Evolutionary conservation across 345 rosid genomes (phyloP), one percentile per base, ranked within the genome.

Genomic region (Sonneratia caseolaris): DNA sequence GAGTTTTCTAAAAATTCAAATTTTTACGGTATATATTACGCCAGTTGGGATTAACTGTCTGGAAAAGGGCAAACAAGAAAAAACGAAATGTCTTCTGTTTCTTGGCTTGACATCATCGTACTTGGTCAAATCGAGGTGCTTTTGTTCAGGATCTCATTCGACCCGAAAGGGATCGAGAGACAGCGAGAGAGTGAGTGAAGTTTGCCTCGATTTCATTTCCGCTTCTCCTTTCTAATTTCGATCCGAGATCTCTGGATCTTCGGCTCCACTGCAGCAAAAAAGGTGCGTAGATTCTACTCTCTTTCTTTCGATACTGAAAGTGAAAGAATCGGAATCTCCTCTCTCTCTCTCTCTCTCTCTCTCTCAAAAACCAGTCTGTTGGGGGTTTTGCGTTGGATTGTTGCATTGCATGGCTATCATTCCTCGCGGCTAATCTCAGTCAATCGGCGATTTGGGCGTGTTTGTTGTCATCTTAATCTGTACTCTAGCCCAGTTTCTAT

Each of bases 171-270:
- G 36, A 42, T 61, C 24, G 53, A 6, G 32, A 27, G 32, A 27
- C 64, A 38, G 11, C 35, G 27, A 53, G 71, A 21, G 40, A 59
- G 6, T 27, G 38, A 32, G 66, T 7, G 66, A n/a, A 56, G 49
- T 37, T 70, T 40, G 9, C 49, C 22, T 47, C 64, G 47, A 70
- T 70, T 70, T 36, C 64, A 7, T 53, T 55, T 0, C 35, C 3
- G 3, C 53, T 53, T 53, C 59, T 21, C 59, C 2, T 16, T 53
- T 21, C 48, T 56, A 32, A 37, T 37, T 70, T 0, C 73, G 27
- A 55, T 70, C 35, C 21, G 73, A 70, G 73, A 70, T 70, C 73
- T 70, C 36, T 2, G 62, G 56, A n/a, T 35, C 66, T 27, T 32
- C 66, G 14, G 18, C 66, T 62, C 66, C 37, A 27, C 38, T 62